Evolutionary conservation across 345 rosid species (phyloP).

Genomic region (Eucalyptus sp.): DNA sequence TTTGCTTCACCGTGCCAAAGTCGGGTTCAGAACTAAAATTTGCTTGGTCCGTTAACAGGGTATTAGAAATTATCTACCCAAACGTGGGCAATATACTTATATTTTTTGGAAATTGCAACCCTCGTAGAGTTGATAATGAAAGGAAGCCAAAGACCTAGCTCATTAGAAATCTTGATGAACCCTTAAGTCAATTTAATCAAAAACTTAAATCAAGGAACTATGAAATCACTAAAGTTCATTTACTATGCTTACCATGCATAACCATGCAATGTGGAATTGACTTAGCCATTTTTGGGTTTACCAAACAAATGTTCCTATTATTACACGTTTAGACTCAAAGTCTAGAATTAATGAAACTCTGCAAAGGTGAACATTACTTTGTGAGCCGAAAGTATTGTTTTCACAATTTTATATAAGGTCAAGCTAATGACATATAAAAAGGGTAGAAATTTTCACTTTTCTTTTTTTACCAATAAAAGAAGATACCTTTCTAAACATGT

Average conservation of each 20-base stretch:
- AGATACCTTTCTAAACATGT: not conserved
- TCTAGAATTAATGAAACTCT: not conserved
- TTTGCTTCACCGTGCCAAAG: not conserved
- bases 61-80: not conserved
- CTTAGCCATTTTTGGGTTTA: not conserved
- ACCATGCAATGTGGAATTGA: not conserved
- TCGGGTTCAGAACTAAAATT: not conserved
- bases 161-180: not conserved
- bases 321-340: not conserved
- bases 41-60: not conserved
- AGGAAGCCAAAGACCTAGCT: not conserved
- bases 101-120: not conserved
- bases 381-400: not conserved
- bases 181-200: not conserved
- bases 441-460: not conserved
- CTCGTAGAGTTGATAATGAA: not conserved
- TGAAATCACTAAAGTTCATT: not conserved
- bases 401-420: not conserved
- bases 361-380: not conserved
- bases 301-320: not conserved
- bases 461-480: not conserved
- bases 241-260: not conserved
- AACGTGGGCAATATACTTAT: not conserved
- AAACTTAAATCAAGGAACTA: not conserved
- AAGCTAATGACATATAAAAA: not conserved